A percentile compares a stretch with the other conserved stretches of the same genome.
Conservation (phyloP, 345 rosid genomes). For the Salix udensis region DNA sequence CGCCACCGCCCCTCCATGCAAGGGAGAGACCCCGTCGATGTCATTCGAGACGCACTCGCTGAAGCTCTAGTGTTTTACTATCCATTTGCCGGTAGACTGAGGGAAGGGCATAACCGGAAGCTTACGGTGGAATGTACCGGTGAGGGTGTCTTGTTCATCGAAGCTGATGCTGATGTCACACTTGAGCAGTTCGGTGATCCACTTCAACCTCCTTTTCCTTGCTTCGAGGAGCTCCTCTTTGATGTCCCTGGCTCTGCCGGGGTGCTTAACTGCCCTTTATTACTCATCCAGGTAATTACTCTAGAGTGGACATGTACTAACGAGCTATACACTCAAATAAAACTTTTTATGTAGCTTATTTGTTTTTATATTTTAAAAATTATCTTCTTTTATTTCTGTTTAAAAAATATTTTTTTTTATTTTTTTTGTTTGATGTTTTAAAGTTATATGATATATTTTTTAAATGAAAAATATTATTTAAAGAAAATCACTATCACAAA, state of each 20-base stretch:
- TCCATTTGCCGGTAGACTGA: constrained; percentile 14
- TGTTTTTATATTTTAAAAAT: no score
- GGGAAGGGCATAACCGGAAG: not conserved
- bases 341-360: no score
- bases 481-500: no score
- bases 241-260: not conserved
- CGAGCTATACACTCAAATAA: no score
- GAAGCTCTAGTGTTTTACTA: constrained; percentile 4
- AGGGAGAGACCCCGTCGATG: not conserved
- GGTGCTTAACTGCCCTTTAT: not conserved
- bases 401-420: no score
- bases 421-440: no score
- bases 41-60: constrained; percentile 1
- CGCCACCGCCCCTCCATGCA: not conserved
- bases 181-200: not conserved
- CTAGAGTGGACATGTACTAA: no score
- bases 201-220: constrained; percentile 7
- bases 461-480: no score
- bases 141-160: constrained; percentile 2
- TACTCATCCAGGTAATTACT: constrained; percentile 8
- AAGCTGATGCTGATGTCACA: constrained; percentile 10
- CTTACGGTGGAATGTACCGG: not conserved
- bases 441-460: no score
- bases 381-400: no score
- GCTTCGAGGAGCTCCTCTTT: constrained; percentile 1